A percentile compares a stretch with the other conserved stretches of the same genome.
These are phyloP conservation scores for Thuja plicata DNA, from an alignment of 83 land plant genomes.

Conservation along the genomic window DNA sequence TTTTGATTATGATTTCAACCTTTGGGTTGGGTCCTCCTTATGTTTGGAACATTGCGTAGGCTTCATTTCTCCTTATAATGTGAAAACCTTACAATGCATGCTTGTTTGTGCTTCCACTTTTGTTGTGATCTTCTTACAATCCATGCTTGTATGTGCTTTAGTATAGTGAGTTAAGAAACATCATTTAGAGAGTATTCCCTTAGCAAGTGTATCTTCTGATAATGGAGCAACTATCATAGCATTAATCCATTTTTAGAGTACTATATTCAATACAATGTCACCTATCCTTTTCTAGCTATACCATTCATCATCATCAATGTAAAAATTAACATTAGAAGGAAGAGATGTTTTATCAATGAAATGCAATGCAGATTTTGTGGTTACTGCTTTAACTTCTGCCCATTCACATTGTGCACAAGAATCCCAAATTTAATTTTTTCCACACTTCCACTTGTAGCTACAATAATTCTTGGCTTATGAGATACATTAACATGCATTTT, in stretches of 20 bases:
- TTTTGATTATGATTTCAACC: too few relatives aligned
- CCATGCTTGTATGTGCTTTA: too few relatives aligned
- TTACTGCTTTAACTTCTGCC: conserved; percentile 94
- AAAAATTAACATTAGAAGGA: conserved; percentile 66
- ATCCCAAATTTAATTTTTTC: conserved; percentile 87
- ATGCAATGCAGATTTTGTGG: conserved; percentile 77
- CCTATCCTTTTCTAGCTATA: conserved; percentile 85
- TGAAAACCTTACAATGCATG: too few relatives aligned
- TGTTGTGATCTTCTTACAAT: too few relatives aligned
- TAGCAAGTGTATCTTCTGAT: conserved; percentile 93
- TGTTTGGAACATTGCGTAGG: too few relatives aligned
- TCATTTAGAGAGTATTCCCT: too few relatives aligned
- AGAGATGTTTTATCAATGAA: conserved; percentile 71
- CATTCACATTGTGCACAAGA: conserved; percentile 79
- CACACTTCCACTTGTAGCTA: conserved; percentile 97
- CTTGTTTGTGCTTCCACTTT: too few relatives aligned
- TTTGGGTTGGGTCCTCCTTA: too few relatives aligned
- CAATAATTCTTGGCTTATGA: conserved; percentile 70
- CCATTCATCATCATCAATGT: conserved; percentile 98
- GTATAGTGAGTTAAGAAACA: too few relatives aligned
- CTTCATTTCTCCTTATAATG: too few relatives aligned
- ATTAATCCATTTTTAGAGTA: conserved; percentile 92
- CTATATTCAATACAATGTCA: conserved; percentile 88
- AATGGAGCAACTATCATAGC: conserved; percentile 91
- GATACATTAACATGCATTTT: background rate